Percentiles rank a stretch among this genome's conserved stretches.
Conservation (phyloP, 148 eudicot species). For the Camellia sinensis region DNA sequence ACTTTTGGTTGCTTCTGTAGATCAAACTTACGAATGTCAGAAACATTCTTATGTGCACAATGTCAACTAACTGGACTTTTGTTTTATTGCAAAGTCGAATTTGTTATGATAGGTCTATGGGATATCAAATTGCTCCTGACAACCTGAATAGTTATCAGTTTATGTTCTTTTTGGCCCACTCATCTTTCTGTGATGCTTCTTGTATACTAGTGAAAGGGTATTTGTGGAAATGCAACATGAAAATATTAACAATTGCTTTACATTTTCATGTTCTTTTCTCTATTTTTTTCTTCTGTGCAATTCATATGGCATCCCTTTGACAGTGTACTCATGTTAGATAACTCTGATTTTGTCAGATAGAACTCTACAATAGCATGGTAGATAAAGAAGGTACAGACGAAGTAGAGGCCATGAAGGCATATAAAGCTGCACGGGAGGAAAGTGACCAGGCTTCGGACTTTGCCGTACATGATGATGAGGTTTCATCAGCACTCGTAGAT, state of each 20-base stretch:
- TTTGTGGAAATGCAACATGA: background rate
- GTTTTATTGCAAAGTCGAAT: background rate
- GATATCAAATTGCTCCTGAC: background rate
- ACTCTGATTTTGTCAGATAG: conserved; percentile 46
- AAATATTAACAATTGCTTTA: background rate
- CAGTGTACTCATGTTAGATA: conserved; percentile 3
- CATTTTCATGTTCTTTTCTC: background rate
- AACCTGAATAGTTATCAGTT: background rate
- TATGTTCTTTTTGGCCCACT: background rate
- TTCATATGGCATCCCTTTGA: background rate
- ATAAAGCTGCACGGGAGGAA: conserved; percentile 72
- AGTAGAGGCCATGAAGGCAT: conserved; percentile 71
- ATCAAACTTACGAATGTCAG: background rate
- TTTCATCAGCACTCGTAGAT: conserved; percentile 74
- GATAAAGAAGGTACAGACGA: conserved; percentile 70
- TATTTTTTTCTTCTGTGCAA: background rate
- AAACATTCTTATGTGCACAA: background rate
- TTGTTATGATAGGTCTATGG: background rate
- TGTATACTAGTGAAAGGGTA: background rate
- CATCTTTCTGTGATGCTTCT: conserved; percentile 1
- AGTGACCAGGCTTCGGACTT: conserved; percentile 55
- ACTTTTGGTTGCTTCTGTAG: background rate
- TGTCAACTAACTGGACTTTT: background rate
- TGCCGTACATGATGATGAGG: conserved; percentile 46
- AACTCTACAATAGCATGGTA: conserved; percentile 72